Conservation (phyloP, 768 basidiomycete species). For the Suillus lakei region DNA sequence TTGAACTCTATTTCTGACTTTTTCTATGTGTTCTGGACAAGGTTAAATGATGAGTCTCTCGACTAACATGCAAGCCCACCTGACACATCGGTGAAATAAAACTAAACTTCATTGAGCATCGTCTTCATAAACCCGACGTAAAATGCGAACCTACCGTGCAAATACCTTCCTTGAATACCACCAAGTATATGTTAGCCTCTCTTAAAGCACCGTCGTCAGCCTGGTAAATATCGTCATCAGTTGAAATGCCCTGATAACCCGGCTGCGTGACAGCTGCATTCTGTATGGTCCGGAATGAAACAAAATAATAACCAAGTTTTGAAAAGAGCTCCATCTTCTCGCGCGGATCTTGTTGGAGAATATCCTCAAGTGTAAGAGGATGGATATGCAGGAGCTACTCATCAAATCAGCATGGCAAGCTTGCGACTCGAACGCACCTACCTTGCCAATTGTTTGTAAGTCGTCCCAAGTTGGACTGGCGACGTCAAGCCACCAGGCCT, state of each 20-base stretch:
- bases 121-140: no score
- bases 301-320: constrained; percentile 89
- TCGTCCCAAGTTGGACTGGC: constrained; percentile 88
- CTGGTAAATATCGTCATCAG: constrained; percentile 26
- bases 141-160: constrained; percentile 56
- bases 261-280: constrained; percentile 49
- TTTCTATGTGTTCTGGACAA: constrained; percentile 70
- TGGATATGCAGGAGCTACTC: constrained; percentile 82
- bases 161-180: constrained; percentile 89
- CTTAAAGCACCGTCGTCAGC: constrained; percentile 56
- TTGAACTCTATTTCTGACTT: constrained; percentile 73
- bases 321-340: constrained; percentile 92
- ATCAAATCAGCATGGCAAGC: constrained; percentile 5
- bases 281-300: constrained; percentile 86
- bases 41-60: constrained; percentile 8
- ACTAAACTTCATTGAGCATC: constrained; percentile 47
- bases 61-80: constrained; percentile 35
- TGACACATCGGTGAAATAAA: constrained; percentile 88
- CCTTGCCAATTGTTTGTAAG: constrained; percentile 85
- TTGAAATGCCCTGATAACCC: constrained; percentile 34
- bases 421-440: constrained; percentile 31
- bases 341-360: constrained; percentile 86
- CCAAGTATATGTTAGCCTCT: constrained; percentile 86
- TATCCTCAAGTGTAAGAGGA: constrained; percentile 92
- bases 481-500: constrained; percentile 92